These are phyloP conservation scores for Wickerhamomyces kurtzmanii DNA, from an alignment of 805 yeast species.

Conservation along the genomic window DNA sequence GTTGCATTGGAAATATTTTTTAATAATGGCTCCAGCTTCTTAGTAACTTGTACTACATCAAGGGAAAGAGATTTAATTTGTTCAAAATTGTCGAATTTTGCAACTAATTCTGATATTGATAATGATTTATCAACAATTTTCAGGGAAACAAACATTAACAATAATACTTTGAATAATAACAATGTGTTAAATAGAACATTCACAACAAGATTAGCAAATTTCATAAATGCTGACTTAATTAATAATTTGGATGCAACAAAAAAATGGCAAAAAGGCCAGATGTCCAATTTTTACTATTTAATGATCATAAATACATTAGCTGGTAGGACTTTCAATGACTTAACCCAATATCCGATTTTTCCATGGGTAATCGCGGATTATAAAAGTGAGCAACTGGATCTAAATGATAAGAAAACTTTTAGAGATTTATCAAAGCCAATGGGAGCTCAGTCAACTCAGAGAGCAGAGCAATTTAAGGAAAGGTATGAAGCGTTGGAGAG, in stretches of 20 bases:
- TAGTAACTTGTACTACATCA: constrained; percentile 53
- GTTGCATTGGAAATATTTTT: constrained; percentile 75
- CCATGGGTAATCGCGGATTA: constrained; percentile 91
- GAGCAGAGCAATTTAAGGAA: constrained; percentile 59
- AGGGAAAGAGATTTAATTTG: constrained; percentile 48
- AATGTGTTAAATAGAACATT: constrained; percentile 23
- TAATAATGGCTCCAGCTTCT: constrained; percentile 58
- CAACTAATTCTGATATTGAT: constrained; percentile 42
- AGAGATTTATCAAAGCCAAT: constrained; percentile 80
- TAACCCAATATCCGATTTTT: constrained; percentile 85
- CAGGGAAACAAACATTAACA: constrained; percentile 30
- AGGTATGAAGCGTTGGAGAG: constrained; percentile 63
- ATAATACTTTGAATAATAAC: constrained; percentile 20
- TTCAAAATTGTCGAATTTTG: constrained; percentile 34
- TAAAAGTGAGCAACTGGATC: constrained; percentile 58
- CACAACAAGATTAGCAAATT: constrained; percentile 33
- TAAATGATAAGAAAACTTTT: constrained; percentile 48
- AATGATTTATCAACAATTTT: constrained; percentile 44
- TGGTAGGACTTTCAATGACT: constrained; percentile 81
- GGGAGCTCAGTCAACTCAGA: constrained; percentile 69
- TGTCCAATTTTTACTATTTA: constrained; percentile 76
- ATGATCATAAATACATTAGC: constrained; percentile 77
- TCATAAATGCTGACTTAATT: constrained; percentile 27
- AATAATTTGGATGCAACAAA: constrained; percentile 41
- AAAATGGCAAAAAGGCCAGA: constrained; percentile 68